A percentile compares a stretch with the other conserved stretches of the same genome.
phyloP scores from a whole-genome alignment of 192 early-diverging fungal genomes.

The Podila minutissima region DNA sequence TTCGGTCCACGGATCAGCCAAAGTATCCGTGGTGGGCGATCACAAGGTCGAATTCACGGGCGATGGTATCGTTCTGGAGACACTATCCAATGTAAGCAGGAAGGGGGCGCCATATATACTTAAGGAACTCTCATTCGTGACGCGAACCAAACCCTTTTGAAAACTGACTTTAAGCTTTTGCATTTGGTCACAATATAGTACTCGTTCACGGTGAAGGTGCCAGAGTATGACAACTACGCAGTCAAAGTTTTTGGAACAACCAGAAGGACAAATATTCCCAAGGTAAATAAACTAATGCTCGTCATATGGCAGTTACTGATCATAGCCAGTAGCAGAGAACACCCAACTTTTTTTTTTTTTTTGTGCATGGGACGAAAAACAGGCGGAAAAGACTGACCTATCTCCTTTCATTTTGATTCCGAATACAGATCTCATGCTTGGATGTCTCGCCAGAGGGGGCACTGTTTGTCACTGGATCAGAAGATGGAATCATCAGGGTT shows the following conservation, averaged over 20 bases:
- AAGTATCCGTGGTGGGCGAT: slow-evolving; percentile 31
- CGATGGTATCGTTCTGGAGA: slow-evolving; percentile 50
- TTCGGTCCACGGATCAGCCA: slow-evolving; percentile 55
- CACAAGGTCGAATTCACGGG: slow-evolving; percentile 42
- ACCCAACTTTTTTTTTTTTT: too few relatives aligned
- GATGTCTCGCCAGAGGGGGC: slow-evolving; percentile 61
- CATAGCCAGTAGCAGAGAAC: too few relatives aligned
- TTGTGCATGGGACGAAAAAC: background rate
- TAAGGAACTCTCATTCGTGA: background rate
- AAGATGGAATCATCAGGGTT: slow-evolving; percentile 48
- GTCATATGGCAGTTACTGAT: too few relatives aligned
- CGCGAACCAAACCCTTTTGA: background rate
- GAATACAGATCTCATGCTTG: slow-evolving; percentile 46
- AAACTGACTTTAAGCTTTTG: background rate
- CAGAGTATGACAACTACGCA: slow-evolving; percentile 27
- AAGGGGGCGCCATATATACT: background rate
- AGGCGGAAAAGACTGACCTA: background rate
- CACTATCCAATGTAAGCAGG: slow-evolving; percentile 48
- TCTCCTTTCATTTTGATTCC: background rate
- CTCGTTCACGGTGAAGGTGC: slow-evolving; percentile 53
- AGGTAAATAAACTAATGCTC: slow-evolving; percentile 13
- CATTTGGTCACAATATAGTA: slow-evolving; percentile 26
- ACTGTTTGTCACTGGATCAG: slow-evolving; percentile 55
- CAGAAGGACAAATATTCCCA: slow-evolving; percentile 19
- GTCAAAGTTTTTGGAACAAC: slow-evolving; percentile 54